Conservation (phyloP, 805 yeast genomes). For the Zygosaccharomyces kombuchaensis region DNA sequence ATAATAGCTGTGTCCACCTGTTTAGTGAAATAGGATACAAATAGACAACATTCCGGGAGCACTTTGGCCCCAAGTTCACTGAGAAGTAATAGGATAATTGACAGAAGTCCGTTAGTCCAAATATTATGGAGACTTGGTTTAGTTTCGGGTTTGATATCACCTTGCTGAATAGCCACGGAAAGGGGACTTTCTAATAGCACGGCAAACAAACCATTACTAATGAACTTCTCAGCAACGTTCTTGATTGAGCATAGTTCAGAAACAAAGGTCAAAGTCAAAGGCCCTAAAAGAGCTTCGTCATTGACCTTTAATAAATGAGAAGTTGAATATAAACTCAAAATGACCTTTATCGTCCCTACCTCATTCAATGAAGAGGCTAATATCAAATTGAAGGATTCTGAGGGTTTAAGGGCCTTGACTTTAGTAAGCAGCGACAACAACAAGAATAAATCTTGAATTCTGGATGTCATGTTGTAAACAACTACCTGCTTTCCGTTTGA, state of each 20-base stretch:
- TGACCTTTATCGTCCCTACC: conserved; percentile 56
- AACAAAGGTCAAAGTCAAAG: conserved; percentile 61
- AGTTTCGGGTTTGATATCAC: conserved; percentile 50
- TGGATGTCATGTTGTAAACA: conserved; percentile 40
- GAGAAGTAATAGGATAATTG: conserved; percentile 57
- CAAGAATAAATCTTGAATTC: conserved; percentile 60
- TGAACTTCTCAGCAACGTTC: conserved; percentile 60
- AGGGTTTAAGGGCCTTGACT: conserved; percentile 47
- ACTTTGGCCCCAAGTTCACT: conserved; percentile 60
- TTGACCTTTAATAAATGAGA: conserved; percentile 58
- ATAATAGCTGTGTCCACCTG: conserved; percentile 62
- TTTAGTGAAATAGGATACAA: conserved; percentile 55
- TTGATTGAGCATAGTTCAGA: conserved; percentile 62
- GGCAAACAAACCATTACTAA: conserved; percentile 59
- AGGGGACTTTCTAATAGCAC: conserved; percentile 71
- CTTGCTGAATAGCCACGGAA: conserved; percentile 61
- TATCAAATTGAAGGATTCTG: conserved; percentile 44
- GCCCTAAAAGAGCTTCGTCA: conserved; percentile 68
- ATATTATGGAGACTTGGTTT: conserved; percentile 60
- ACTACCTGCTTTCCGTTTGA: conserved; percentile 35
- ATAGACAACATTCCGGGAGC: conserved; percentile 60
- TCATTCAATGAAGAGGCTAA: conserved; percentile 51
- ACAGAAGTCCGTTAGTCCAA: conserved; percentile 84
- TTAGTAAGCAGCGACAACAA: conserved; percentile 61
- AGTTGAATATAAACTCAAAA: conserved; percentile 62